These are phyloP conservation scores for Inga leiocalycina DNA, from an alignment of 306 rosid genomes.

Conservation along the genomic window DNA sequence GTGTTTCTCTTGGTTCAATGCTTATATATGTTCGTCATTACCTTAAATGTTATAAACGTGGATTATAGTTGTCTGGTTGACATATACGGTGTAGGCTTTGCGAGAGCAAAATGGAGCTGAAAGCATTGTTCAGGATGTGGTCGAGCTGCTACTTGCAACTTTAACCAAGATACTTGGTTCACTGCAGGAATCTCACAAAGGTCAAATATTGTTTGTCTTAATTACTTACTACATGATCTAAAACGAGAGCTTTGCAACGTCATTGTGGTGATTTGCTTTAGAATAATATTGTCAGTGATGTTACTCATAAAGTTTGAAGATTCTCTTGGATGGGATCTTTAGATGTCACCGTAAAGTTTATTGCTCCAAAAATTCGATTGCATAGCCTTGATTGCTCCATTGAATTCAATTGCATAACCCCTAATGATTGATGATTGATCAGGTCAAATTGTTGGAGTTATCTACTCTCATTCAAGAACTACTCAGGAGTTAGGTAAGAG, in stretches of 20 bases:
- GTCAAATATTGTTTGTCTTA: conserved; percentile 43
- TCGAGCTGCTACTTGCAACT: conserved; percentile 56
- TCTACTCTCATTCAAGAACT: conserved; percentile 52
- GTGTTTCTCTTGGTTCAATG: neutral
- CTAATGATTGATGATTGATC: conserved; percentile 38
- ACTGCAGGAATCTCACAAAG: conserved; percentile 74
- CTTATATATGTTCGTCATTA: conserved; percentile 6
- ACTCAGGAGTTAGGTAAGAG: conserved; percentile 49
- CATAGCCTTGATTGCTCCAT: conserved; percentile 21
- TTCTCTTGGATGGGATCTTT: conserved; percentile 15
- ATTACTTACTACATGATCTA: conserved; percentile 17
- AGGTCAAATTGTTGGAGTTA: conserved; percentile 95
- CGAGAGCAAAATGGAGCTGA: conserved; percentile 67
- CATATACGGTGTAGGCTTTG: conserved; percentile 57
- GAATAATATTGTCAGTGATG: conserved; percentile 26
- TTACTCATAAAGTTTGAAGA: neutral
- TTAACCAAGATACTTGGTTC: conserved; percentile 65
- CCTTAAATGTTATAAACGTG: conserved; percentile 13
- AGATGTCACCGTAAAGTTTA: neutral
- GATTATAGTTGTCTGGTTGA: conserved; percentile 21
- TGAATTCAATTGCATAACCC: conserved; percentile 27
- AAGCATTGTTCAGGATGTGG: conserved; percentile 59
- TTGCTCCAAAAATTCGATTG: conserved; percentile 17
- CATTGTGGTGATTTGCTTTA: conserved; percentile 26
- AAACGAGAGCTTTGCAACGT: neutral